Evolutionary conservation across 2,329 filamentous ascomycete genomes (phyloP), one percentile per base, ranked within the genome.

Genomic region (Hypomyces perniciosus): DNA sequence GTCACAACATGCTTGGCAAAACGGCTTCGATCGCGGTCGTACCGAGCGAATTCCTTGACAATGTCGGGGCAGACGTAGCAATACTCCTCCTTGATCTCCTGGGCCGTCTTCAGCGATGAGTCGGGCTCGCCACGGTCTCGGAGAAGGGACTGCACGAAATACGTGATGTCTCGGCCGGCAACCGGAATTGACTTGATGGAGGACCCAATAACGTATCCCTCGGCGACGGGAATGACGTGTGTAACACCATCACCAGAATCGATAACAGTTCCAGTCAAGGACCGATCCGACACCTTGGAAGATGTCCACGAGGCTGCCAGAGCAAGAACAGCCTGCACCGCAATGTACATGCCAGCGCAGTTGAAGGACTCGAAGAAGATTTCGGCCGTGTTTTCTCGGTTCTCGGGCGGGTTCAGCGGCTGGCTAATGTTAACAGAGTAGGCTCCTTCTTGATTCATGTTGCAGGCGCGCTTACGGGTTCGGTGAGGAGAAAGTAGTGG

Each of bases 291-390:
- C 12, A 97, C 92, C 76, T 97, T 99, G 48, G 91, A 95, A 44
- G 91, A 96, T 29, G 93, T 99, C 93, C 93, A 99, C 7, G 93
- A 97, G 20, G 95, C 93, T 41, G 93, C 93, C 42, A 99, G 82
- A 12, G 95, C 93, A 50, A 99, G 85, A 26, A 99, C 93, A 31
- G 93, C 93, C 73, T 99, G 93, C 10, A 99, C 93, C 43, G 93
- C 93, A 68, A 99, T 99, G 73, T 99, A 99, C 58, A 99, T 85
- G 73, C 93, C 93, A 52, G 93, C 92, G 70, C 93, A 97, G 75
- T 99, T 99, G 79, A 99, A 99, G 4, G 93, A 97, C 69, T 99
- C 93, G 75, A 99, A 99, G 83, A 99, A 96, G 72, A 99, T 99
- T 70, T 99, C 93, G 70, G 93, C 93, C 28, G 93, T 97, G 69